These are phyloP conservation scores for Nidularia sp. DNA, from an alignment of 768 basidiomycete genomes.

Conservation along the genomic window DNA sequence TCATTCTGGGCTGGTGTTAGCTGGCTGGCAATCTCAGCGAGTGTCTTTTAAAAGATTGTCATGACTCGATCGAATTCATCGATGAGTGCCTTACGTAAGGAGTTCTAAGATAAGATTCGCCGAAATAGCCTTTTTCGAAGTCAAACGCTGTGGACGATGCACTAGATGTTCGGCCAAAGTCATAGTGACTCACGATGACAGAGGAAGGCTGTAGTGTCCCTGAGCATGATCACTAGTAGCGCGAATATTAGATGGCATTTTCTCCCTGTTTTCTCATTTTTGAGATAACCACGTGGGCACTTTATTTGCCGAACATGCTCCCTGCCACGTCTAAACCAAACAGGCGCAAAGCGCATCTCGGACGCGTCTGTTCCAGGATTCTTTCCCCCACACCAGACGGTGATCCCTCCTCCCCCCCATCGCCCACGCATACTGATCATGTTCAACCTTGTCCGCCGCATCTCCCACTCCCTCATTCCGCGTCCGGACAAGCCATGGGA, in stretches of 20 bases:
- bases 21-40: neutral
- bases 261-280: no score
- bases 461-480: constrained; percentile 66
- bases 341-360: neutral
- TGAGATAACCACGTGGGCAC: no score
- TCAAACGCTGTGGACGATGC: no score
- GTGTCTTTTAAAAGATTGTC: neutral
- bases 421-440: constrained; percentile 23
- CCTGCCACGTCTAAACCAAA: neutral
- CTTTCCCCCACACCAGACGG: constrained; percentile 1
- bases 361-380: neutral
- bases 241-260: no score
- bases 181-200: no score
- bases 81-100: neutral
- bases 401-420: neutral
- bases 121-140: no score
- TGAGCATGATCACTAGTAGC: no score
- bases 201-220: no score
- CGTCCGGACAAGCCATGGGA: constrained; percentile 74
- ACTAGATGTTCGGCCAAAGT: no score
- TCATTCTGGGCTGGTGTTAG: constrained; percentile 45
- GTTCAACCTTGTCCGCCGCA: constrained; percentile 70
- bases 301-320: neutral
- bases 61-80: neutral
- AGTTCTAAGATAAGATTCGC: no score